Conservation (phyloP, 2,329 filamentous ascomycete species). For the Onygenales sp. region DNA sequence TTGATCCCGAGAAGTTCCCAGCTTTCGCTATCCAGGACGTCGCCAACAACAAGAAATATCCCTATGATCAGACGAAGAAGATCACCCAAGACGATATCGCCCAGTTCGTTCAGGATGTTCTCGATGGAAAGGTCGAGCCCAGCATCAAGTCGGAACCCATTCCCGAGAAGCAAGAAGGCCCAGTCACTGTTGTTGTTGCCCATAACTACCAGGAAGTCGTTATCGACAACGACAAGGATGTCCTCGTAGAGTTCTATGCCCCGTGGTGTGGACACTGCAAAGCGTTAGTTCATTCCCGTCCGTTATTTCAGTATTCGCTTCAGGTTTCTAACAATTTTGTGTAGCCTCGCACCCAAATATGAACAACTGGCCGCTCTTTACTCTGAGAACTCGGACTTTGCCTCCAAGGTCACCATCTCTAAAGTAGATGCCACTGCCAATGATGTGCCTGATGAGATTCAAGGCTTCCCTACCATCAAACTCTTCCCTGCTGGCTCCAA, state of each 20-base stretch:
- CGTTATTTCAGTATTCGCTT: slow-evolving; percentile 4
- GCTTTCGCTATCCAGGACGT: slow-evolving; percentile 96
- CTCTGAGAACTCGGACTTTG: slow-evolving; percentile 38
- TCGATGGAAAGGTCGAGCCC: slow-evolving; percentile 78
- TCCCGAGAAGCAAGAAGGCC: slow-evolving; percentile 83
- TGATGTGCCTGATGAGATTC: slow-evolving; percentile 92
- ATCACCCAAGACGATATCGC: slow-evolving; percentile 65
- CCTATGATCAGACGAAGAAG: slow-evolving; percentile 75
- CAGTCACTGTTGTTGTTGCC: slow-evolving; percentile 81
- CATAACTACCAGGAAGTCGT: slow-evolving; percentile 90
- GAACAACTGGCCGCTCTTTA: slow-evolving; percentile 54
- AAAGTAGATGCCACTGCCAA: slow-evolving; percentile 96
- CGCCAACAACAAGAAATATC: slow-evolving; percentile 93
- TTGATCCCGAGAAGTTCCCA: slow-evolving; percentile 89
- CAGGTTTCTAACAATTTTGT: slow-evolving; percentile 3
- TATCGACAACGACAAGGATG: slow-evolving; percentile 89
- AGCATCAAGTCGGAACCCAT: slow-evolving; percentile 98
- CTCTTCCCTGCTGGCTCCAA: slow-evolving; percentile 88
- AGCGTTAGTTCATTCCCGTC: slow-evolving; percentile 34
- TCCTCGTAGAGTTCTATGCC: slow-evolving; percentile 96
- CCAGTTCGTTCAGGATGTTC: slow-evolving; percentile 77
- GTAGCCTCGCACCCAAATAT: slow-evolving; percentile 55
- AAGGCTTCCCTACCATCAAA: slow-evolving; percentile 99
- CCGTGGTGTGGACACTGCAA: slow-evolving; percentile 70
- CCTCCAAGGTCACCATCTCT: slow-evolving; percentile 56